A percentile compares a stretch with the other conserved stretches of the same genome.
These are phyloP conservation scores for Salvia hispanica DNA, from an alignment of 257 asterid genomes.

Conservation along the genomic window DNA sequence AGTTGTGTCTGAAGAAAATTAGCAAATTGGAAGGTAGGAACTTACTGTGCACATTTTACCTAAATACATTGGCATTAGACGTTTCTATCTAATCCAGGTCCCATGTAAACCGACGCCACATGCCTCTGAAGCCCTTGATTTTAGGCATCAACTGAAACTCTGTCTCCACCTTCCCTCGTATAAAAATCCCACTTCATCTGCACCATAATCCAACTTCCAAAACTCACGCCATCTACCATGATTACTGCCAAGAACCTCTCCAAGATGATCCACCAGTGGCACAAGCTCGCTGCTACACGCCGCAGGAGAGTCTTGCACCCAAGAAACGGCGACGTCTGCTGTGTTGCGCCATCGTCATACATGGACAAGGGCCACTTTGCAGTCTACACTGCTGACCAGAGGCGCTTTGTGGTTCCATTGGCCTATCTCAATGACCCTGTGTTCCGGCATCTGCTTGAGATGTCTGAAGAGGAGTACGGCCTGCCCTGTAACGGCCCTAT, in stretches of 20 bases:
- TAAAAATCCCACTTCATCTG: conserved; percentile 14
- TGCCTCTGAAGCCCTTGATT: conserved; percentile 24
- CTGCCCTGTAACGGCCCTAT: conserved; percentile 40
- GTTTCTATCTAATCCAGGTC: conserved; percentile 8
- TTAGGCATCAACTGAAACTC: conserved; percentile 9
- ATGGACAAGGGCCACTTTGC: conserved; percentile 27
- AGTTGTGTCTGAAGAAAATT: neutral
- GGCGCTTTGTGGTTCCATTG: conserved; percentile 38
- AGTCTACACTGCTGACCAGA: conserved; percentile 30
- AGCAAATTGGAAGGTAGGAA: conserved; percentile 23
- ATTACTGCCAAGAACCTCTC: conserved; percentile 34
- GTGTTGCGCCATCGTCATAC: neutral
- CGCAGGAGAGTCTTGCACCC: conserved; percentile 19
- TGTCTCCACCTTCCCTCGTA: conserved; percentile 24
- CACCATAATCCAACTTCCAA: neutral
- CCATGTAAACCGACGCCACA: conserved; percentile 25
- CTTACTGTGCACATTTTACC: conserved; percentile 2
- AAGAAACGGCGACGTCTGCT: conserved; percentile 22
- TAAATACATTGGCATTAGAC: conserved; percentile 28
- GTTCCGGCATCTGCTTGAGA: conserved; percentile 37
- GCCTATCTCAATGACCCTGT: conserved; percentile 30
- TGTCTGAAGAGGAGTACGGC: conserved; percentile 46
- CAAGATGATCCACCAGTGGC: conserved; percentile 42
- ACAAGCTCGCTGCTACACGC: conserved; percentile 21
- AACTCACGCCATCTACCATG: conserved; percentile 21